These are phyloP conservation scores for Trichophyton schoenleinii DNA, from an alignment of 2,329 filamentous ascomycete genomes.

Conservation along the genomic window DNA sequence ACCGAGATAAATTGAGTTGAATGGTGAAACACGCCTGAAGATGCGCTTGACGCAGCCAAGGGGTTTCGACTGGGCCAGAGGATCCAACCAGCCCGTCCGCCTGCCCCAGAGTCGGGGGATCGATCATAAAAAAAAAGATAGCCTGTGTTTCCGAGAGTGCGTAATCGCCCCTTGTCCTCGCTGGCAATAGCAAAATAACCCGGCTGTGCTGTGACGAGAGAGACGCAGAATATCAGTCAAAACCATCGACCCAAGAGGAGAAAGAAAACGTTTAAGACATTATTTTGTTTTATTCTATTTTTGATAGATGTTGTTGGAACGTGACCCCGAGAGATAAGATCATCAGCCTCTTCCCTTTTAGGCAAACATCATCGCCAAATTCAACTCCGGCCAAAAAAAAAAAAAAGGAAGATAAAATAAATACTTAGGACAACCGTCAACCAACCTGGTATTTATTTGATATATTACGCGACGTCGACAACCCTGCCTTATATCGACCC, in stretches of 20 bases:
- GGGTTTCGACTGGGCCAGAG: background rate
- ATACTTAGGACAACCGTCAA: background rate
- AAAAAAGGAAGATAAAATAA: background rate
- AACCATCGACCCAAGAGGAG: background rate
- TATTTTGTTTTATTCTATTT: too few species aligned
- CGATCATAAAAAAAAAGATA: background rate
- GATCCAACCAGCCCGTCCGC: background rate
- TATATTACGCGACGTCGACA: background rate
- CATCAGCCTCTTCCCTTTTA: constrained; percentile 1
- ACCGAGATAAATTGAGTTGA: background rate
- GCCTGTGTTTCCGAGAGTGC: background rate
- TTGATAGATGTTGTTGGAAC: background rate
- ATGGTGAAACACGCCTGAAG: constrained; percentile 2
- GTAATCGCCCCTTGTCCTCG: background rate
- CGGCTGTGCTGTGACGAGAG: background rate
- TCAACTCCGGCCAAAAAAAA: background rate
- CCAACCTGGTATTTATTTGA: background rate
- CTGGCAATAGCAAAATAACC: background rate
- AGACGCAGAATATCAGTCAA: background rate
- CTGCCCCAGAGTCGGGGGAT: background rate
- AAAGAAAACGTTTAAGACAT: background rate
- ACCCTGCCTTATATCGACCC: background rate
- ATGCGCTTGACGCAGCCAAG: background rate
- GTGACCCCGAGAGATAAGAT: background rate
- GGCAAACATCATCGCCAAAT: background rate